These are phyloP conservation scores for Vanrija pseudolonga DNA, from an alignment of 1,284 basidiomycete genomes.

Conservation along the genomic window DNA sequence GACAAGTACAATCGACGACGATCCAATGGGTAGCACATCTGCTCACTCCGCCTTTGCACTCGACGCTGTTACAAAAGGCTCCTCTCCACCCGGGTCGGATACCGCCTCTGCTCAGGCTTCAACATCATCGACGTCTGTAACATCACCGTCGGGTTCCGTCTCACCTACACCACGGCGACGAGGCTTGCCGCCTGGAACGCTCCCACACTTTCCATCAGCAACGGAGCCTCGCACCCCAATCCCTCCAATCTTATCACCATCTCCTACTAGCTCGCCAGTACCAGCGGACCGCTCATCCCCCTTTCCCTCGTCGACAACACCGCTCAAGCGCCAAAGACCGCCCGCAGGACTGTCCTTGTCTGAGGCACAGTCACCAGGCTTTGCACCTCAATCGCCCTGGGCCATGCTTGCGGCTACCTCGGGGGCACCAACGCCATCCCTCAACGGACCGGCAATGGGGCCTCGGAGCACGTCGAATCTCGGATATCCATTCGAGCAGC, in stretches of 20 bases:
- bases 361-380: not conserved
- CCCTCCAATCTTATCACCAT: conserved; percentile 22
- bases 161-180: conserved; percentile 13
- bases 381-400: conserved; percentile 38
- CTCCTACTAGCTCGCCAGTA: conserved; percentile 24
- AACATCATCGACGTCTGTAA: not conserved
- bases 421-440: conserved; percentile 47
- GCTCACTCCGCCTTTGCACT: too few relatives aligned
- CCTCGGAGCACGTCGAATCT: conserved; percentile 38
- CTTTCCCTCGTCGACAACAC: conserved; percentile 12
- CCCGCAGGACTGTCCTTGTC: not conserved
- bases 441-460: conserved; percentile 30
- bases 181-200: conserved; percentile 16
- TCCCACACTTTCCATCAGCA: conserved; percentile 28
- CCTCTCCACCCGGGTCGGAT: not conserved
- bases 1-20: too few relatives aligned
- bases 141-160: too few relatives aligned
- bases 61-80: not conserved
- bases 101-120: not conserved
- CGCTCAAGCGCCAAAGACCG: not conserved
- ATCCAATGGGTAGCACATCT: too few relatives aligned
- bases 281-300: conserved; percentile 11
- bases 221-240: conserved; percentile 21
- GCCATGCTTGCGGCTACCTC: conserved; percentile 40
- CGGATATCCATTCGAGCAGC: conserved; percentile 46